These are phyloP conservation scores for Albatrellus sp. DNA, from an alignment of 1,284 basidiomycete genomes.

Conservation along the genomic window DNA sequence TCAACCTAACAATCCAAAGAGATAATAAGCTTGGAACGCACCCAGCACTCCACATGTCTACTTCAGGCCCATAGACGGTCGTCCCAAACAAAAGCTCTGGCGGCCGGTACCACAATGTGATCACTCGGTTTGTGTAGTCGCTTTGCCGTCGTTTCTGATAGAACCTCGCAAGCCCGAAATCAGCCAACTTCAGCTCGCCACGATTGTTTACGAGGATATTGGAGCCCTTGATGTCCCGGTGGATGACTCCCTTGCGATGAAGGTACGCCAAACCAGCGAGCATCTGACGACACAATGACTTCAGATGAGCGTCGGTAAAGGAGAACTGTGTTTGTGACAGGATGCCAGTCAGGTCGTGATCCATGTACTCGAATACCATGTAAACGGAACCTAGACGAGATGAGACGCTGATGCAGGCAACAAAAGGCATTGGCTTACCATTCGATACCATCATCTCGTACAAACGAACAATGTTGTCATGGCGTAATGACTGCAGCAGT, in stretches of 20 bases:
- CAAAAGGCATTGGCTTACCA: constrained; percentile 37
- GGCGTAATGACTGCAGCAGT: constrained; percentile 81
- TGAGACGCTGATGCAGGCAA: constrained; percentile 5
- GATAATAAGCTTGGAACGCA: constrained; percentile 24
- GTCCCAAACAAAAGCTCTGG: constrained; percentile 94
- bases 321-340: constrained; percentile 82
- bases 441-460: constrained; percentile 99
- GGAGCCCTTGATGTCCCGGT: constrained; percentile 97
- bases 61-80: constrained; percentile 93
- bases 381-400: constrained; percentile 72
- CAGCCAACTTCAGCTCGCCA: constrained; percentile 91
- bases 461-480: constrained; percentile 82
- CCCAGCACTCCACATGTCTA: constrained; percentile 99
- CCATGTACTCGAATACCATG: constrained; percentile 99
- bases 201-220: constrained; percentile 93
- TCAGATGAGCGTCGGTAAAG: constrained; percentile 82
- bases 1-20: not conserved
- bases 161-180: constrained; percentile 96
- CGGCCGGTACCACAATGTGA: constrained; percentile 97
- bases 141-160: constrained; percentile 84
- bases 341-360: constrained; percentile 94
- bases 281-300: constrained; percentile 93
- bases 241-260: constrained; percentile 90
- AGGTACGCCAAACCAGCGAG: constrained; percentile 87
- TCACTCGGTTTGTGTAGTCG: constrained; percentile 98